Evolutionary conservation across 176 grass and related monocot genomes (phyloP).

Genomic region (Ensete glaucum): DNA sequence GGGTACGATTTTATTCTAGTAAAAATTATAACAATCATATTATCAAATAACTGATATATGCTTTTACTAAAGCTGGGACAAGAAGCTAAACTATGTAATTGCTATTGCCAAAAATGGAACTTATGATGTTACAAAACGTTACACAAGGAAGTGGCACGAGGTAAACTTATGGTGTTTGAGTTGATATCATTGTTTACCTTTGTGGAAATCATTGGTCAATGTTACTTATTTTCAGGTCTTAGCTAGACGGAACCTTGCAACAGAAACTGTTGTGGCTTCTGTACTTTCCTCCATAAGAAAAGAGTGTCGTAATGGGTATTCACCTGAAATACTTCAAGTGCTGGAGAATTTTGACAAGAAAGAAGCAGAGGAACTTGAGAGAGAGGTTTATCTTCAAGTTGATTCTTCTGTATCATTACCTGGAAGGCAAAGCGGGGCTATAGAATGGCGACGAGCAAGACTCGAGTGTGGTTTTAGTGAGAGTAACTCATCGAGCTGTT

Average conservation of each 20-base stretch:
- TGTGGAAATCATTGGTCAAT: background rate
- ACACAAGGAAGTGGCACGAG: conserved; percentile 94
- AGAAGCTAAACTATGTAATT: conserved; percentile 87
- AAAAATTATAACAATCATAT: background rate
- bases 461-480: conserved; percentile 50
- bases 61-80: conserved; percentile 68
- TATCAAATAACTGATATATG: conserved; percentile 21
- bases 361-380: conserved; percentile 77
- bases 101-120: conserved; percentile 75
- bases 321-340: conserved; percentile 35
- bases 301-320: conserved; percentile 48
- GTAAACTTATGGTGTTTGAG: conserved; percentile 25
- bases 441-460: conserved; percentile 81
- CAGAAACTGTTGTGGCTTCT: conserved; percentile 43
- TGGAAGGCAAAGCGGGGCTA: conserved; percentile 90
- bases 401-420: conserved; percentile 56
- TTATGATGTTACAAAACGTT: conserved; percentile 79
- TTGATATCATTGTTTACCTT: background rate
- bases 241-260: conserved; percentile 62
- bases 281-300: conserved; percentile 62
- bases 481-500: conserved; percentile 43
- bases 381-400: conserved; percentile 44
- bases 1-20: conserved; percentile 28
- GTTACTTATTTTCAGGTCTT: conserved; percentile 53
- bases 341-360: conserved; percentile 50